Evolutionary conservation across 1,284 basidiomycete genomes (phyloP), one percentile per base, ranked within the genome.

Genomic region (Tremellales sp.): DNA sequence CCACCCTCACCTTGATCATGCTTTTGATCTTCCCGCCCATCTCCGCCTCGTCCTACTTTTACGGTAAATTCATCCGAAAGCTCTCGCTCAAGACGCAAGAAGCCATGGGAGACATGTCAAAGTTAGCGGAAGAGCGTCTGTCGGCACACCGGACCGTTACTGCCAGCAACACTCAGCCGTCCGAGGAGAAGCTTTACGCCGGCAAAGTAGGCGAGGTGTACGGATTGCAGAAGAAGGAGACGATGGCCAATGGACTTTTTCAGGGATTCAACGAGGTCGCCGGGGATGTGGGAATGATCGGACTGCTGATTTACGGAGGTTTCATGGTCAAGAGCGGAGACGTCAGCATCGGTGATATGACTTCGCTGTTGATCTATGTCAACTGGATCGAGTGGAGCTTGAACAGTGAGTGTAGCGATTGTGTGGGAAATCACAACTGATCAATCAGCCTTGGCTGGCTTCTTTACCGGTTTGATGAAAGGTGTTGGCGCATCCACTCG

Each of bases 341-440:
- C 40, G 68, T 73, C 40, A 54, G 62, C 4, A 64, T 73, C 40
- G 70, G 70, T 43, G 70, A 73, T 54, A 71, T 73, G 68, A 73
- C 70, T 17, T 66, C 66, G 15, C 56, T 68, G 41, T 66, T 73
- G 46, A 73, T 73, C 41, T 73, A 73, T 43, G 68, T 73, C 55
- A 71, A 71, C 52, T 73, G 70, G 70, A 71, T 73, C 36, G 70
- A 73, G 45, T 73, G 68, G 68, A 60, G 56, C 55, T 53, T 73
- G 52, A 70, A 71, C 56, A 70, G 70, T 72, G 48, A 60, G 70
- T 61, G 2, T 10, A 13, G 4, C 29, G 29, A 15, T 15, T 15
- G 21, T 7, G 11, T 23, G 4, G 5, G 12, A 21, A n/a, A 17
- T n/a, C n/a, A n/a, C n/a, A n/a, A 31, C 47, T 50, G 49, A 52